Conservation (phyloP, 2,329 filamentous ascomycete genomes). For the Myotisia sp. region DNA sequence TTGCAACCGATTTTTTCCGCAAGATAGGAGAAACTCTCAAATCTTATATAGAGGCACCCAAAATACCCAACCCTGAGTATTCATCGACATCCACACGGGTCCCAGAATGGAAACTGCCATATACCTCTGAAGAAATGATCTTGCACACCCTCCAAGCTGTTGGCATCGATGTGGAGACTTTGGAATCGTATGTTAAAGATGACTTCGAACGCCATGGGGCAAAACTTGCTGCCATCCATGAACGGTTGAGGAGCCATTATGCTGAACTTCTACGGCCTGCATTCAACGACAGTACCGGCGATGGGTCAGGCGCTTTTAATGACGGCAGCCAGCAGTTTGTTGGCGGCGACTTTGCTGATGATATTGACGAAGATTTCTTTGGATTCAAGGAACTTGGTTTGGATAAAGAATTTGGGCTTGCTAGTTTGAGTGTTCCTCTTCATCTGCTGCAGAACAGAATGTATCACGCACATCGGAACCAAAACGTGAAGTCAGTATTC, state of each 20-base stretch:
- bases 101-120: slow-evolving; percentile 48
- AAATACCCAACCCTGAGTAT: slow-evolving; percentile 43
- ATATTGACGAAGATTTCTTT: slow-evolving; percentile 97
- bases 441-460: slow-evolving; percentile 89
- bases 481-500: slow-evolving; percentile 48
- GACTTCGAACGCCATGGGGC: slow-evolving; percentile 74
- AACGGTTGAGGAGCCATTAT: slow-evolving; percentile 85
- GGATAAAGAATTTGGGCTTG: slow-evolving; percentile 76
- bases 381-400: slow-evolving; percentile 92
- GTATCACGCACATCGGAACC: slow-evolving; percentile 67
- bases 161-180: slow-evolving; percentile 62
- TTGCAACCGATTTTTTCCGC: slow-evolving; percentile 77
- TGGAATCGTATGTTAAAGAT: slow-evolving; percentile 81
- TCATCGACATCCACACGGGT: slow-evolving; percentile 20
- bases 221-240: slow-evolving; percentile 73
- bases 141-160: slow-evolving; percentile 75
- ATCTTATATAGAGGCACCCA: slow-evolving; percentile 70
- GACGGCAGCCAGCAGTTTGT: slow-evolving; percentile 96
- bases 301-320: slow-evolving; percentile 83
- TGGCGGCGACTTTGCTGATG: slow-evolving; percentile 91
- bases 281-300: slow-evolving; percentile 61
- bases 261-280: slow-evolving; percentile 88
- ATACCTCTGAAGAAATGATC: slow-evolving; percentile 70
- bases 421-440: slow-evolving; percentile 78
- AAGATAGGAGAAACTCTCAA: slow-evolving; percentile 70